A percentile compares a stretch with the other conserved stretches of the same genome.
Conservation (phyloP, 2,329 filamentous ascomycete species). For the Calonectria henricotiae region DNA sequence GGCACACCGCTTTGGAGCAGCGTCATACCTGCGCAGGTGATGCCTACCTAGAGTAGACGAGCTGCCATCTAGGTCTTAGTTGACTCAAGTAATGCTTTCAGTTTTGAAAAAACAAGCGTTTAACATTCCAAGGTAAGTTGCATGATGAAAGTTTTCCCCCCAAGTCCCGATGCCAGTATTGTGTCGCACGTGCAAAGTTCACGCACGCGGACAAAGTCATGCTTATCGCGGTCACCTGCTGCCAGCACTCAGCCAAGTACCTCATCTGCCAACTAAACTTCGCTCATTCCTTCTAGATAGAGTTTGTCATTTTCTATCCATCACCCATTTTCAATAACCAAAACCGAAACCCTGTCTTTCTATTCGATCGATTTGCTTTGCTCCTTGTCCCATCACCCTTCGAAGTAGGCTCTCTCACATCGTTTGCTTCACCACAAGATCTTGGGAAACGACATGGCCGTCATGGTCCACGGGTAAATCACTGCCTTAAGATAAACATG, state of each 20-base stretch:
- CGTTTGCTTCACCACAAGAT: slow-evolving; percentile 17
- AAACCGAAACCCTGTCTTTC: not conserved
- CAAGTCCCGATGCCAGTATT: not conserved
- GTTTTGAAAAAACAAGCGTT: not conserved
- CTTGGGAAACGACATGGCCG: slow-evolving; percentile 43
- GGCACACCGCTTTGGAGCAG: slow-evolving; percentile 50
- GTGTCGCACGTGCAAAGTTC: slow-evolving; percentile 24
- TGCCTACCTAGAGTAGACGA: slow-evolving; percentile 46
- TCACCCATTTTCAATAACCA: not conserved
- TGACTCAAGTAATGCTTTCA: not conserved
- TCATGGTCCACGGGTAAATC: slow-evolving; percentile 32
- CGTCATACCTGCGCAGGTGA: slow-evolving; percentile 51
- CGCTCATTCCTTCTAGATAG: slow-evolving; percentile 13
- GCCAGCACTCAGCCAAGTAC: slow-evolving; percentile 22
- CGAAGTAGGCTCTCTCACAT: not conserved
- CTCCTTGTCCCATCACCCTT: not conserved
- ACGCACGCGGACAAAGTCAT: slow-evolving; percentile 49
- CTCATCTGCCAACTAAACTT: slow-evolving; percentile 1
- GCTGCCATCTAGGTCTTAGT: slow-evolving; percentile 1
- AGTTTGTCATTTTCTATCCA: not conserved
- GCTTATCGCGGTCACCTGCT: slow-evolving; percentile 49
- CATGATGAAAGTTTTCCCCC: not conserved
- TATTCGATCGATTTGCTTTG: no score
- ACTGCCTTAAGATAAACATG: slow-evolving; percentile 56
- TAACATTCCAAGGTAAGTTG: slow-evolving; percentile 6